A percentile compares a stretch with the other conserved stretches of the same genome.
phyloP scores from a whole-genome alignment of 2,329 filamentous ascomycete genomes.

The Sclerotinia minor region DNA sequence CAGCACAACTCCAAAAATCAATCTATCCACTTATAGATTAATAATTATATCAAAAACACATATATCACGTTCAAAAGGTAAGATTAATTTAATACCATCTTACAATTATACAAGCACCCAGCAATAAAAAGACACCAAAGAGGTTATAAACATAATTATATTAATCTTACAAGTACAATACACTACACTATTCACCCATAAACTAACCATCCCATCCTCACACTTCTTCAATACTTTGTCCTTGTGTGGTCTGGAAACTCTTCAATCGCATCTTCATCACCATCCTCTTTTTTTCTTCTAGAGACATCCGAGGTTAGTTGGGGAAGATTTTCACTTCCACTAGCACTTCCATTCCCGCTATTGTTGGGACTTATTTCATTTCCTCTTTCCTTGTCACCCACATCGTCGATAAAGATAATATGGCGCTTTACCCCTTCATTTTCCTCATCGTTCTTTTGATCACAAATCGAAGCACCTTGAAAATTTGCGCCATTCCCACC shows the following conservation, averaged over 20 bases:
- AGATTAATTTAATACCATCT: no score
- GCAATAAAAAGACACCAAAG: background rate
- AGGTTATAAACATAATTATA: no score
- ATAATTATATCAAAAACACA: background rate
- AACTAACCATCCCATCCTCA: rapidly evolving
- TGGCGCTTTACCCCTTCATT: background rate
- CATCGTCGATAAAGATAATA: background rate
- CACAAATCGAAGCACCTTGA: background rate
- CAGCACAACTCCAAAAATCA: background rate
- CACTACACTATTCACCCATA: no score
- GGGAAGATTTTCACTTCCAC: no score
- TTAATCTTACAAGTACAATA: background rate
- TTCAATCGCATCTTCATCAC: background rate
- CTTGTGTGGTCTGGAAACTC: no score
- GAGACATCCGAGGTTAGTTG: background rate
- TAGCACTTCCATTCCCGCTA: background rate
- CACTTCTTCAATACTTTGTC: background rate
- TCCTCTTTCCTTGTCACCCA: background rate
- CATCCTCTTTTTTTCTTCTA: background rate
- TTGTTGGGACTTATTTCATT: background rate
- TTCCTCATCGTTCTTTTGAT: background rate
- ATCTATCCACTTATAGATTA: background rate
- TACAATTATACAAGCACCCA: no score
- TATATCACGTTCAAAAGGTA: no score
- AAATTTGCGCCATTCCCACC: background rate